Evolutionary conservation across 1,284 basidiomycete genomes (phyloP).

Genomic region (Apiotrichum laibachii): DNA sequence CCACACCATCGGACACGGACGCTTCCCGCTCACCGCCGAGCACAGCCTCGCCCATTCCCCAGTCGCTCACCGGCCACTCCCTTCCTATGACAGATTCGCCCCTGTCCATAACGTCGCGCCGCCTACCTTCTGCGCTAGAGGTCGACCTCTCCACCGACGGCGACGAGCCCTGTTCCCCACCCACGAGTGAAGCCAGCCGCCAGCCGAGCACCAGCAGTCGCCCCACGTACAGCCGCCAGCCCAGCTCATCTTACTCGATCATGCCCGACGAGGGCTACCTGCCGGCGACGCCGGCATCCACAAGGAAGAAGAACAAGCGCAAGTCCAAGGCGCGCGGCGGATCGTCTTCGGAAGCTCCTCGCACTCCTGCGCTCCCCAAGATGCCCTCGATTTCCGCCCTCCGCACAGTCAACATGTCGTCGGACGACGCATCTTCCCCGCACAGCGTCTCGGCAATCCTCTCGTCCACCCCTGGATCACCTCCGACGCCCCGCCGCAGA

Average conservation of each 20-base stretch:
- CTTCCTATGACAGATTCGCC: not conserved
- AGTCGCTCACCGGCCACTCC: not conserved
- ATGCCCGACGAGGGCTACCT: constrained; percentile 43
- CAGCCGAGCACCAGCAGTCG: not conserved
- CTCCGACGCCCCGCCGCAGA: constrained; percentile 17
- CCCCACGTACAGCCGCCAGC: constrained; percentile 5
- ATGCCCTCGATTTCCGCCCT: not conserved
- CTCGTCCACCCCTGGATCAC: constrained; percentile 7
- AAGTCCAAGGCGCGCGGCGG: constrained; percentile 23
- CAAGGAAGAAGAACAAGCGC: constrained; percentile 36
- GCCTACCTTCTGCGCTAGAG: not conserved
- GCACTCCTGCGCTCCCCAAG: not conserved
- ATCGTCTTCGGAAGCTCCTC: not conserved
- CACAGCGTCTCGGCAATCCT: constrained; percentile 7
- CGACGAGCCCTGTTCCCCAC: not conserved
- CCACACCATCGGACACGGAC: constrained; percentile 1
- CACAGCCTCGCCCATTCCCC: not conserved
- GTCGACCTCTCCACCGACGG: constrained; percentile 19
- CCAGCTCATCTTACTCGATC: constrained; percentile 26
- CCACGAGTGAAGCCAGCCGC: not conserved
- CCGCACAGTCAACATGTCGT: constrained; percentile 9
- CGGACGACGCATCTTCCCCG: constrained; percentile 8
- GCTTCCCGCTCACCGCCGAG: not conserved
- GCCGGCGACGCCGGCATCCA: constrained; percentile 12
- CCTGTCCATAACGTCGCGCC: not conserved